Base-by-base conservation (phyloP, 2,329 filamentous ascomycete species). In the Fusarium torulosum region DNA sequence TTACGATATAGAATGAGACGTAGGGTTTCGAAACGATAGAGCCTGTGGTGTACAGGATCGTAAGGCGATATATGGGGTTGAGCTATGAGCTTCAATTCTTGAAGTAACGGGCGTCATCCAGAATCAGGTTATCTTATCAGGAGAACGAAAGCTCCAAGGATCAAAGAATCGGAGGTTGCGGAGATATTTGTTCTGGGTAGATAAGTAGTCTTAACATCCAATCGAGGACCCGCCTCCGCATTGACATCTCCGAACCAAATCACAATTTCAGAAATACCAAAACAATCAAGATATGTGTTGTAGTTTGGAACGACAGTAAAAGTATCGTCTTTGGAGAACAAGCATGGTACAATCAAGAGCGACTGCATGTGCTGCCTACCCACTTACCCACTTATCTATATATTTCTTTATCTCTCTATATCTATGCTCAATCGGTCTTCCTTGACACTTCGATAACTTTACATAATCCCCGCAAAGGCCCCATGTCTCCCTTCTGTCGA, bases 171-270 rank as follows among this genome's bases (percentile, higher is more conserved):
- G 59, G 64, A 67, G 65, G 31, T 67, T 44, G 40, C 65, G 65
- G 67, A 70, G 54, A 70, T 68, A 44, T 50, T 52, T 31, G 27
- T 55, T 61, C 46, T 54, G 41, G 47, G 23, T 56, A 38, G 50
- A 61, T 66, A 64, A 46, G 56, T 47, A n/a, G n/a, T n/a, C n/a
- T n/a, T n/a, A 67, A 53, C 40, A 50, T 45, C 27, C 59, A 58
- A 58, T 21, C 11, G 19, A 21, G 52, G 51, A 29, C 31, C 42
- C 53, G 54, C 53, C 51, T 46, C 51, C 44, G 29, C 35, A 17
- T 45, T 44, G 51, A 50, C 37, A 67, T 67, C 59, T 68, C 65
- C 64, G 64, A 50, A 45, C 23, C 23, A 23, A 23, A 23, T 7
- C 4, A 23, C 23, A 23, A 23, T 23, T 23, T n/a, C n/a, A n/a